Evolutionary conservation across 1,284 basidiomycete genomes (phyloP).

Genomic region (Golubevia pallescens): DNA sequence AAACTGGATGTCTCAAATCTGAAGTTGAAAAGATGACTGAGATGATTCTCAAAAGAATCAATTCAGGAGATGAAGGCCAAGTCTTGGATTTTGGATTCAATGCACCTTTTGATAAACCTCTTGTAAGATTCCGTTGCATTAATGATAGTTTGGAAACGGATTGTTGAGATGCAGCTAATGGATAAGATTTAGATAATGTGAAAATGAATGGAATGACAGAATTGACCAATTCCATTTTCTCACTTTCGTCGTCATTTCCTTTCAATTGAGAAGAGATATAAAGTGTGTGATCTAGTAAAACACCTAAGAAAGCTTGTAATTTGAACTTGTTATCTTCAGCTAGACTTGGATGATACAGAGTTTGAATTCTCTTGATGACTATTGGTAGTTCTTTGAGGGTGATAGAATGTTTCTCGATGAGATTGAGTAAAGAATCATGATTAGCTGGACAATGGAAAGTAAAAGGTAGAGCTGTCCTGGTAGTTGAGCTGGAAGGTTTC

Average conservation of each 20-base stretch:
- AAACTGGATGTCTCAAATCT: slow-evolving; percentile 88
- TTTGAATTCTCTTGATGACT: slow-evolving; percentile 88
- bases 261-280: slow-evolving; percentile 65
- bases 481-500: no score
- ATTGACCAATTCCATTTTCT: slow-evolving; percentile 71
- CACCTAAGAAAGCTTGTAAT: slow-evolving; percentile 70
- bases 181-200: slow-evolving; percentile 80
- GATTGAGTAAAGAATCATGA: slow-evolving; percentile 86
- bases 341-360: slow-evolving; percentile 88
- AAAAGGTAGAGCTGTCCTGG: no score
- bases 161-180: slow-evolving; percentile 77
- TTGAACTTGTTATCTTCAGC: slow-evolving; percentile 89
- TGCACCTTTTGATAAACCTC: slow-evolving; percentile 79
- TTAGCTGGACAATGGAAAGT: slow-evolving; percentile 86
- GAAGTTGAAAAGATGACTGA: slow-evolving; percentile 90
- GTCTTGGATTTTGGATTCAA: slow-evolving; percentile 75
- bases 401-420: slow-evolving; percentile 73
- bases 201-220: slow-evolving; percentile 81
- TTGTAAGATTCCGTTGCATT: slow-evolving; percentile 93
- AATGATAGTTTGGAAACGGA: slow-evolving; percentile 83
- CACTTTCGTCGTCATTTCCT: slow-evolving; percentile 8
- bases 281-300: slow-evolving; percentile 91
- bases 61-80: slow-evolving; percentile 84
- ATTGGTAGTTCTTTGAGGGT: slow-evolving; percentile 69
- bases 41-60: slow-evolving; percentile 79